Evolutionary conservation across 345 rosid genomes (phyloP).

Genomic region (Eucalyptus polybractea): DNA sequence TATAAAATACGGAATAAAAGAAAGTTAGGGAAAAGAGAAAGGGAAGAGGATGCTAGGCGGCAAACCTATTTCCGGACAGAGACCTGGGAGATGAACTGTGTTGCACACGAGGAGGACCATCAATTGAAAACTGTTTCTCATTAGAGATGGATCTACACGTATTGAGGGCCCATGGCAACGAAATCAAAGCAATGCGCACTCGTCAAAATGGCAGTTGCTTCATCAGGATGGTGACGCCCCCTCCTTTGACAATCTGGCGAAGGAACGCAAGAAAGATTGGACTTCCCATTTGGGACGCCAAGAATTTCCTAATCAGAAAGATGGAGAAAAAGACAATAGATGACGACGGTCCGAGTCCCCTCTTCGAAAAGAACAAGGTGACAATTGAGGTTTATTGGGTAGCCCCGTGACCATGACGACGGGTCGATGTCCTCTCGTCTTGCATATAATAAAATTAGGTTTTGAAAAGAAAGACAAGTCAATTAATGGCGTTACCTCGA

Average conservation of each 20-base stretch:
- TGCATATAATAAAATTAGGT: accelerated
- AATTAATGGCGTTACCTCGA: neutral
- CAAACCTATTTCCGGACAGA: neutral
- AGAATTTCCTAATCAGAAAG: neutral
- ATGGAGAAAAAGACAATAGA: accelerated
- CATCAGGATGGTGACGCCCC: neutral
- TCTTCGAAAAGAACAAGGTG: neutral
- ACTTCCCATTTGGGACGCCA: neutral
- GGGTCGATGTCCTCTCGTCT: neutral
- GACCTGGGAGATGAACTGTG: neutral
- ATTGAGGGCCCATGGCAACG: neutral
- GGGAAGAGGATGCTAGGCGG: neutral
- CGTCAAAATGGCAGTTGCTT: neutral
- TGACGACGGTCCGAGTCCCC: neutral
- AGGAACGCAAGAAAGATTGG: neutral
- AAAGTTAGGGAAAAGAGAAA: neutral
- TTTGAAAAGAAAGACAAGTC: neutral
- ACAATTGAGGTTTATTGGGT: neutral
- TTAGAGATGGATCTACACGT: neutral
- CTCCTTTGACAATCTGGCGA: neutral
- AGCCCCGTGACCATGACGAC: accelerated
- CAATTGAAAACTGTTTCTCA: neutral
- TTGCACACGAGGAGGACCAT: neutral
- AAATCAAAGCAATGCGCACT: neutral
- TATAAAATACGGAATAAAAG: neutral